Evolutionary conservation across 108 stramenopile species (phyloP).

Genomic region (Hondaea fermentalgiana): DNA sequence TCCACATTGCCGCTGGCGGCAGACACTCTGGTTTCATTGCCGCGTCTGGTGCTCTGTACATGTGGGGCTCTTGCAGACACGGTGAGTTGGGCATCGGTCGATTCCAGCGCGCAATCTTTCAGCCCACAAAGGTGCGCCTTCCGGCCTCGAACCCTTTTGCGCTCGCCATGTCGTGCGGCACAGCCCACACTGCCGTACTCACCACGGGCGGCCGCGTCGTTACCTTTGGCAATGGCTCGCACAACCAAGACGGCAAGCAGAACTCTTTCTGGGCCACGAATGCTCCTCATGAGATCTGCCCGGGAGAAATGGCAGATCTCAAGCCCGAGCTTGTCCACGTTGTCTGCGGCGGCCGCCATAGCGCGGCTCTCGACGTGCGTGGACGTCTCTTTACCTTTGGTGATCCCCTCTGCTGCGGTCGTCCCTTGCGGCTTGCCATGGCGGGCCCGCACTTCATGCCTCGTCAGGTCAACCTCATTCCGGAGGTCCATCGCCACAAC

Average conservation of each 20-base stretch:
- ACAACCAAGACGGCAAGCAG: conserved; percentile 2
- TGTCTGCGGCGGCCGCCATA: conserved; percentile 15
- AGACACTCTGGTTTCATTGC: not conserved
- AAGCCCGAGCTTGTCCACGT: not conserved
- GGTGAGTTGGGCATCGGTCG: conserved; percentile 2
- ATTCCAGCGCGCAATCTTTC: not conserved
- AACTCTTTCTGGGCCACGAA: not conserved
- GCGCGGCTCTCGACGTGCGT: not conserved
- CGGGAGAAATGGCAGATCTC: not conserved
- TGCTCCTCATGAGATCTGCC: not conserved
- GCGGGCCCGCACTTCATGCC: not conserved
- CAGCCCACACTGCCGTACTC: not conserved
- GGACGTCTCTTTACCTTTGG: not conserved
- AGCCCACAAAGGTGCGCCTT: not conserved
- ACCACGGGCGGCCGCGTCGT: not conserved
- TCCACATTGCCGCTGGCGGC: conserved; percentile 16
- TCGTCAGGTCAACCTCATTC: not conserved
- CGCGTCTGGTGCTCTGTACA: not conserved
- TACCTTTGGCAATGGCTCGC: not conserved
- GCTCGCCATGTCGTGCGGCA: not conserved
- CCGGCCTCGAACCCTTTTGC: conserved; percentile 3
- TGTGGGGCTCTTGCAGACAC: not conserved
- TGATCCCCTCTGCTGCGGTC: not conserved
- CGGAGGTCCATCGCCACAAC: not conserved
- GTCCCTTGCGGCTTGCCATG: not conserved